Evolutionary conservation across 768 basidiomycete genomes (phyloP).

Genomic region (Naganishia onofrii): DNA sequence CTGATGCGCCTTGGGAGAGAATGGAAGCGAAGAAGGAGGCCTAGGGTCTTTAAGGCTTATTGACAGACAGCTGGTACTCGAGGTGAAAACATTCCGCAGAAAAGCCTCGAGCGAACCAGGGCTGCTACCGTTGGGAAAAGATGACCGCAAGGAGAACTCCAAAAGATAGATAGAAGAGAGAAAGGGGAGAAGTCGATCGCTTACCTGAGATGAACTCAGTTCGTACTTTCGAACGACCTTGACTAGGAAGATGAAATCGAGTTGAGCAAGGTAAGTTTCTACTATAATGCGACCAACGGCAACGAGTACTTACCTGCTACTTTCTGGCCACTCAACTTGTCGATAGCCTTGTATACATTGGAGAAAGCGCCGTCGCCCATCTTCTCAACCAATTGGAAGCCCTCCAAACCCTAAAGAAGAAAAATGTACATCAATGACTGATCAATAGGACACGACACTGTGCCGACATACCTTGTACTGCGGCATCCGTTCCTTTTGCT

Average conservation of each 20-base stretch:
- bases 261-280: background rate
- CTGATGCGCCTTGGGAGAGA: background rate
- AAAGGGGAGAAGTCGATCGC: conserved; percentile 46
- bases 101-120: background rate
- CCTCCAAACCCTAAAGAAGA: conserved; percentile 44
- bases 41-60: conserved; percentile 19
- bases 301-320: conserved; percentile 67
- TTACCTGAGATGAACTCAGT: conserved; percentile 84
- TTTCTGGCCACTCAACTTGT: conserved; percentile 69
- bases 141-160: background rate
- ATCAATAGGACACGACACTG: background rate
- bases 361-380: conserved; percentile 81
- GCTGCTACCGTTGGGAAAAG: background rate
- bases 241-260: conserved; percentile 56
- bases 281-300: too few relatives aligned
- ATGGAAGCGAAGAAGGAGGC: conserved; percentile 9
- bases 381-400: conserved; percentile 56
- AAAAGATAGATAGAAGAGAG: background rate
- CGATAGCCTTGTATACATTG: conserved; percentile 92
- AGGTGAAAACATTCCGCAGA: background rate
- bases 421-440: too few relatives aligned
- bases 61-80: conserved; percentile 3
- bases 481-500: conserved; percentile 76
- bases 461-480: conserved; percentile 60
- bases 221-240: conserved; percentile 94